These are phyloP conservation scores for Mucor irregularis DNA, from an alignment of 371 early-diverging fungal species.

Conservation along the genomic window DNA sequence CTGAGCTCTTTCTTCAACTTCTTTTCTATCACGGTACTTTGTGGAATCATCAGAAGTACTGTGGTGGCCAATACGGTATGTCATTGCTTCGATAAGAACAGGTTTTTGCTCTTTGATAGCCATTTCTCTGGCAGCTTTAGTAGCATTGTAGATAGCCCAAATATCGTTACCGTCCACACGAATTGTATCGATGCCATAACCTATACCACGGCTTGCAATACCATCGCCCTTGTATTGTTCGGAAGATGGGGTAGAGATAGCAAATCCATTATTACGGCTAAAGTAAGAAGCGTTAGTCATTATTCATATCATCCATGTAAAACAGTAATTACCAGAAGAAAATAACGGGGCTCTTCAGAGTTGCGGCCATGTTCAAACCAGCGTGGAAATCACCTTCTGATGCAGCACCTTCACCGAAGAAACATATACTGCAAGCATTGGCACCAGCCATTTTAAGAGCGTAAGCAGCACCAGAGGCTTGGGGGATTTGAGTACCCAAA, in stretches of 20 bases:
- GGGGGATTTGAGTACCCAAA: conserved; percentile 96
- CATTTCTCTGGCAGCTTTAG: conserved; percentile 79
- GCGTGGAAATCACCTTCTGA: conserved; percentile 98
- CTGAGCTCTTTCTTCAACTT: conserved; percentile 81
- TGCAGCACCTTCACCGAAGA: conserved; percentile 98
- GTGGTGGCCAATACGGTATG: conserved; percentile 97
- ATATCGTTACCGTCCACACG: conserved; percentile 98
- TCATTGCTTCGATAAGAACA: conserved; percentile 95
- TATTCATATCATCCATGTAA: background rate
- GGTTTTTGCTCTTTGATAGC: conserved; percentile 83
- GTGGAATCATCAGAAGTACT: conserved; percentile 97
- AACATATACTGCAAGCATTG: conserved; percentile 84
- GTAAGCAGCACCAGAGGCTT: conserved; percentile 98
- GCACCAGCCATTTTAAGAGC: conserved; percentile 83
- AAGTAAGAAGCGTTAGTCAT: background rate
- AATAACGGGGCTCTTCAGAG: conserved; percentile 86
- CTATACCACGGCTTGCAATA: conserved; percentile 89
- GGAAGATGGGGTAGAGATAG: conserved; percentile 93
- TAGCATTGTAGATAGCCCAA: conserved; percentile 94
- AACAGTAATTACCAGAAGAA: conserved; percentile 82
- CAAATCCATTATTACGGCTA: conserved; percentile 97
- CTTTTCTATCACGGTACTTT: conserved; percentile 80
- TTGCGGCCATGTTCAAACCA: conserved; percentile 96
- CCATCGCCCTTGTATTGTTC: conserved; percentile 98
- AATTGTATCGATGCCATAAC: conserved; percentile 97